Evolutionary conservation across 2,329 filamentous ascomycete species (phyloP), one percentile per base, ranked within the genome.

Genomic region (Rhynchosporium agropyri): DNA sequence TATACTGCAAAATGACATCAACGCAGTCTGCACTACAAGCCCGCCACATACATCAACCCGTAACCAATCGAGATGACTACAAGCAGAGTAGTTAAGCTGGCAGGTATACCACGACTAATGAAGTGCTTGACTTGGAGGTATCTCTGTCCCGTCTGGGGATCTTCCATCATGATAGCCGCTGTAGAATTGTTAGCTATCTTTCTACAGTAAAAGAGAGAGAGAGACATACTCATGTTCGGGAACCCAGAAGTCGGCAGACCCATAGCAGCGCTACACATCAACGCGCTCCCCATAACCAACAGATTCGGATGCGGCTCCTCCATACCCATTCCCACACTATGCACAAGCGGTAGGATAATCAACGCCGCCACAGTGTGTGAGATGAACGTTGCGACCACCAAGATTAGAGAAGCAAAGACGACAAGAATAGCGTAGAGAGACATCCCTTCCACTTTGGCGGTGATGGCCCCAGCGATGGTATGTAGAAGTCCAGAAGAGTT

Each of bases 131-230:
- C 96, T 64, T 89, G 83, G 60, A 99, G 83, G 74, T 99, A 99
- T 61, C 95, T 84, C 74, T 96, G 91, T 8, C 95, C 95, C 0
- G 93, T 96, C 67, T 89, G 84, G 0, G 91, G 85, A 72, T 99
- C 94, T 78, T 99, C 95, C 83, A 98, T 98, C 95, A 99, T 98
- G 72, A 99, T 98, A 3, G 95, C 95, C 73, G 95, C 92, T 96
- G 67, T 50, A 2, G 42, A 54, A 43, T 10, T 33, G 58, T 72
- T 64, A 72, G 66, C 33, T 31, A 63, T 6, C 10, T 53, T 15
- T 48, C 26, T 6, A n/a, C 12, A 45, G 10, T 62, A 45, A 13
- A 4, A 10, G 33, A 28, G 20, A 40, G 9, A 8, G 40, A 50
- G 90, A 20, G 20, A 20, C 92, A 83, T 85, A 97, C 93, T 99